Percentiles rank a stretch among this genome's conserved stretches.
Conservation (phyloP, 768 basidiomycete genomes). For the Boletus edulis region DNA sequence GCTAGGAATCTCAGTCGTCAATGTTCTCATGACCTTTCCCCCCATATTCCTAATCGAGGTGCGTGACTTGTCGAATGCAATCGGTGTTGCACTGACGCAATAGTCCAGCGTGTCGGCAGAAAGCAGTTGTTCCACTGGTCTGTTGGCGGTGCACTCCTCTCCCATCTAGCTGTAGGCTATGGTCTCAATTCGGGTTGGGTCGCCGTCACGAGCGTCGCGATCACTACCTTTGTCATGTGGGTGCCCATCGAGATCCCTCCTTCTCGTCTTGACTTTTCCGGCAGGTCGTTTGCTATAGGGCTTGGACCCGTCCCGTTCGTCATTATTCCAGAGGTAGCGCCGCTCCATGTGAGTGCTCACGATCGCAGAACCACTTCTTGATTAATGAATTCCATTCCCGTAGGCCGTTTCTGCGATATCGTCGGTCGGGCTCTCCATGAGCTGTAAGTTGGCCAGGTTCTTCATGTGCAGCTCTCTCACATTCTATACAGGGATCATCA, state of each 20-base stretch:
- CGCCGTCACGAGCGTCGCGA: conserved; percentile 66
- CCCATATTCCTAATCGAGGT: conserved; percentile 88
- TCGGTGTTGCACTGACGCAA: background rate
- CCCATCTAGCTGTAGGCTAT: conserved; percentile 64
- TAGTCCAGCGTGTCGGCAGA: conserved; percentile 65
- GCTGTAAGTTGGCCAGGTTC: conserved; percentile 47
- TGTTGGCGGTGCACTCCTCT: conserved; percentile 59
- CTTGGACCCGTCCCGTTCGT: conserved; percentile 93
- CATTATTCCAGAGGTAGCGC: conserved; percentile 88
- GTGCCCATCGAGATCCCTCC: conserved; percentile 21
- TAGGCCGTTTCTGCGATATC: conserved; percentile 82
- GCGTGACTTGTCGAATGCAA: conserved; percentile 4
- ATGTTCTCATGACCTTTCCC: conserved; percentile 72
- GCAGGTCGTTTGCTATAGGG: conserved; percentile 83
- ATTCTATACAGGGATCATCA: conserved; percentile 63
- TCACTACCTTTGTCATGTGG: conserved; percentile 79
- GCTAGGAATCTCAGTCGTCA: conserved; percentile 79
- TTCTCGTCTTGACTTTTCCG: conserved; percentile 1
- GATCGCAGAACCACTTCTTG: background rate
- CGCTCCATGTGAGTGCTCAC: conserved; percentile 56
- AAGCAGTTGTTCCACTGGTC: conserved; percentile 68
- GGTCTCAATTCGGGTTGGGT: conserved; percentile 63
- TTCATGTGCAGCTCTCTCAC: background rate
- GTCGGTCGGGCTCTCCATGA: conserved; percentile 68
- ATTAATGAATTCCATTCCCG: background rate